Evolutionary conservation across 345 rosid genomes (phyloP).

Genomic region (Barbarea vulgaris): DNA sequence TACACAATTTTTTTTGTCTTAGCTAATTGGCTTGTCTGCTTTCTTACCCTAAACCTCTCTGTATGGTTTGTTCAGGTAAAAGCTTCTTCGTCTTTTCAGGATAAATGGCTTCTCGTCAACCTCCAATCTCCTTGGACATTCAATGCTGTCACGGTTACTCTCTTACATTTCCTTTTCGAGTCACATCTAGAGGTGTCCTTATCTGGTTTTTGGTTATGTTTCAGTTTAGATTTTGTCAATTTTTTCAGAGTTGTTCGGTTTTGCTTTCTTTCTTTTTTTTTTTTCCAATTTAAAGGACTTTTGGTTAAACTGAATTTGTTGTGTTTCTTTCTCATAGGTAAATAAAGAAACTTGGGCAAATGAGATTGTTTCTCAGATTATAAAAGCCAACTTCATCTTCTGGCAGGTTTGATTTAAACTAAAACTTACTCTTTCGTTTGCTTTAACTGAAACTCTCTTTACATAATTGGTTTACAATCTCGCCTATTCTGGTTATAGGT

Average conservation of each 20-base stretch:
- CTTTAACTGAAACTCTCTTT: constrained; percentile 13
- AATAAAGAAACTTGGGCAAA: constrained; percentile 99
- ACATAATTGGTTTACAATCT: not conserved
- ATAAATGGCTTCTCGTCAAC: constrained; percentile 94
- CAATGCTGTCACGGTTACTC: constrained; percentile 71
- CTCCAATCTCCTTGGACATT: constrained; percentile 85
- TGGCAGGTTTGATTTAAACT: constrained; percentile 78
- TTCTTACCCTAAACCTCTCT: constrained; percentile 14
- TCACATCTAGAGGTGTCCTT: not conserved
- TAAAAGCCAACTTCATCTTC: constrained; percentile 83
- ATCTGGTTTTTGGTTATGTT: not conserved
- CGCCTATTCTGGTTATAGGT: constrained; percentile 45
- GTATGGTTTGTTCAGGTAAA: constrained; percentile 60
- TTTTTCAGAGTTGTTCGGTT: not conserved
- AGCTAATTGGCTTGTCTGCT: not conserved
- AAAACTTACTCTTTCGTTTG: not conserved
- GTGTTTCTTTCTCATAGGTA: constrained; percentile 60
- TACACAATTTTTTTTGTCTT: not conserved
- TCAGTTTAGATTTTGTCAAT: not conserved
- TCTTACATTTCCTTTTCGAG: constrained; percentile 7
- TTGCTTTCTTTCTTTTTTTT: not conserved
- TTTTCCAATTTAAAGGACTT: not conserved
- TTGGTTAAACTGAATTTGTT: not conserved
- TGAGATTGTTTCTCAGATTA: constrained; percentile 86
- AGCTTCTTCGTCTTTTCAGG: constrained; percentile 66